phyloP scores from a whole-genome alignment of 1,139 yeast genomes.

The Geotrichum siamense region DNA sequence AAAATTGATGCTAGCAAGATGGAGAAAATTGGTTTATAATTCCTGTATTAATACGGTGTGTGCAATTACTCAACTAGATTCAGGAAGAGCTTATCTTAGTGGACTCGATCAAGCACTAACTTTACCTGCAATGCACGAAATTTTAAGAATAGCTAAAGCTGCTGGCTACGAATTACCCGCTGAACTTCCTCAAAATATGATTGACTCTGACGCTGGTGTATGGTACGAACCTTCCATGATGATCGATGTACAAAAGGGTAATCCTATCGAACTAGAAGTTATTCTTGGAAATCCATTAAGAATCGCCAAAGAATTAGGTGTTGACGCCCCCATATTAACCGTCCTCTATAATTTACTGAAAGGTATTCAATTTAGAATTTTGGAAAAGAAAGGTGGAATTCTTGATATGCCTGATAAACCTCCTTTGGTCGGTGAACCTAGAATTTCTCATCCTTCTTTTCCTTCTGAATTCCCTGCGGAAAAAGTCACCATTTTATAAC shows the following conservation, averaged over 20 bases:
- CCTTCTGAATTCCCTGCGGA: slow-evolving; percentile 11
- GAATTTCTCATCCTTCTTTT: slow-evolving; percentile 10
- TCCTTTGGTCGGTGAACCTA: slow-evolving; percentile 27
- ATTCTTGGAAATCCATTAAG: slow-evolving; percentile 66
- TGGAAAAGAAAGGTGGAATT: slow-evolving; percentile 44
- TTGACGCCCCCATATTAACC: slow-evolving; percentile 52
- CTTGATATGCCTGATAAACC: slow-evolving; percentile 41
- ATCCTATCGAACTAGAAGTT: slow-evolving; percentile 63
- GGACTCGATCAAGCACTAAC: slow-evolving; percentile 41
- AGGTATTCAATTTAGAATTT: slow-evolving; percentile 52
- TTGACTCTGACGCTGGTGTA: slow-evolving; percentile 54
- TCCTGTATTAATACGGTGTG: slow-evolving; percentile 58
- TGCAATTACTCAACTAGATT: slow-evolving; percentile 51
- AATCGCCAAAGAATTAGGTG: slow-evolving; percentile 48
- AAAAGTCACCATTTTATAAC: no score
- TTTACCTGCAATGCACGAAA: slow-evolving; percentile 59
- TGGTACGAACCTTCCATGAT: slow-evolving; percentile 70
- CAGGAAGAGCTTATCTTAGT: slow-evolving; percentile 51
- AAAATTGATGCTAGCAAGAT: slow-evolving; percentile 43
- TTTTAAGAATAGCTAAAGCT: slow-evolving; percentile 50
- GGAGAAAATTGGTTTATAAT: slow-evolving; percentile 70
- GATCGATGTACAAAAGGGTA: slow-evolving; percentile 61
- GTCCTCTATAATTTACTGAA: slow-evolving; percentile 52
- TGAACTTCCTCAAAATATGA: slow-evolving; percentile 42
- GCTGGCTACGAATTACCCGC: slow-evolving; percentile 50